phyloP scores from a whole-genome alignment of 148 eudicot species.

The Rhododendron vialii region DNA sequence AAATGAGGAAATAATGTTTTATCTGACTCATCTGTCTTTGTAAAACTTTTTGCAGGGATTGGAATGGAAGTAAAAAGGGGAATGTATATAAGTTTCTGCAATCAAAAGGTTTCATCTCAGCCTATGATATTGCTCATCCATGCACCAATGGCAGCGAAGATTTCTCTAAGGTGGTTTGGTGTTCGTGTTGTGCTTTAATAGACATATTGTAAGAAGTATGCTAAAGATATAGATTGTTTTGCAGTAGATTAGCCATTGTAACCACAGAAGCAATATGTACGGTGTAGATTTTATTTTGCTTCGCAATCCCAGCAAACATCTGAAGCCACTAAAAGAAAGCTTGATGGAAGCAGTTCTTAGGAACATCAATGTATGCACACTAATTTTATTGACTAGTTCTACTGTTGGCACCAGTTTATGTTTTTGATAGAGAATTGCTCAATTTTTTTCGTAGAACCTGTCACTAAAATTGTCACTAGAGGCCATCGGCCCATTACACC shows the following conservation, averaged over 20 bases:
- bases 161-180: constrained; percentile 28
- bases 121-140: constrained; percentile 44
- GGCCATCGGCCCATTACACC: constrained; percentile 12
- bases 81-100: constrained; percentile 47
- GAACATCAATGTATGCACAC: constrained; percentile 27
- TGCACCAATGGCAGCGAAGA: constrained; percentile 17
- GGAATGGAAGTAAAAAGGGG: constrained; percentile 61
- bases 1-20: neutral
- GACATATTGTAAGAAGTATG: neutral
- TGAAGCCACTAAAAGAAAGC: constrained; percentile 38
- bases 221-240: neutral
- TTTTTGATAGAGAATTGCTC: neutral
- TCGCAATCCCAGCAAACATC: constrained; percentile 27
- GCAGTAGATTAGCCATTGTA: constrained; percentile 60
- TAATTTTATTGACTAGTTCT: neutral
- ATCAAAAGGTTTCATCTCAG: constrained; percentile 53
- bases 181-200: neutral
- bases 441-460: constrained; percentile 20
- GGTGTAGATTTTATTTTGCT: constrained; percentile 60
- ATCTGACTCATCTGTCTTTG: neutral
- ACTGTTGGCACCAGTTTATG: neutral
- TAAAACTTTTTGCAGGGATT: constrained; percentile 33
- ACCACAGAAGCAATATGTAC: constrained; percentile 52
- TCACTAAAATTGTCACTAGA: constrained; percentile 20
- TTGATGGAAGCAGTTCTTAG: constrained; percentile 43